These are phyloP conservation scores for Acanthamoeba rhysodes DNA, from an alignment of 208 protist genomes.

Conservation along the genomic window DNA sequence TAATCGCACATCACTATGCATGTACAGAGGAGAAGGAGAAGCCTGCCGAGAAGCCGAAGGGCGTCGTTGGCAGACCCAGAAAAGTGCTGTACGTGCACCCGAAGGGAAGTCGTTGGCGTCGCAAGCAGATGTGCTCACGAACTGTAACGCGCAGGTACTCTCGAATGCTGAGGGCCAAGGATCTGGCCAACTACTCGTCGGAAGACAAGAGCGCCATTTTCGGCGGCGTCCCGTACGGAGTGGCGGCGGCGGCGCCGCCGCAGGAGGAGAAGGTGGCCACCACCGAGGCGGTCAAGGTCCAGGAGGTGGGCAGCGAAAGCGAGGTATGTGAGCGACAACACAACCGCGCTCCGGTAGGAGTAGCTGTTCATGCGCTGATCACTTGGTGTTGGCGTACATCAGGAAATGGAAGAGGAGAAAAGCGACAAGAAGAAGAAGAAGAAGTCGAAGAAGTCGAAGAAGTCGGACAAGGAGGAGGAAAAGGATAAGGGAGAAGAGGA, in stretches of 20 bases:
- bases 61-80: conserved; percentile 9
- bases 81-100: conserved; percentile 58
- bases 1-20: too few relatives aligned
- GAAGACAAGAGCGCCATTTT: conserved; percentile 78
- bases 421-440: neutral
- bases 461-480: neutral
- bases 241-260: neutral
- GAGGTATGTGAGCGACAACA: neutral
- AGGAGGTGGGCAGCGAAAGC: conserved; percentile 41
- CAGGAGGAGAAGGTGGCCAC: neutral
- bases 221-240: neutral
- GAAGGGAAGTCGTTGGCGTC: neutral
- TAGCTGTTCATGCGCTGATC: neutral
- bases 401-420: conserved; percentile 52
- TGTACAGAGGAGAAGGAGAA: conserved; percentile 23
- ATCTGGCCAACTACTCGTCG: conserved; percentile 73
- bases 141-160: neutral
- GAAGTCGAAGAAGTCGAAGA: neutral
- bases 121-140: neutral
- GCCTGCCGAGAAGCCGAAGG: conserved; percentile 2
- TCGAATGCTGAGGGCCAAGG: conserved; percentile 65
- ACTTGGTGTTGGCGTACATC: neutral
- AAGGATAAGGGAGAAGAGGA: conserved; percentile 8
- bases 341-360: neutral
- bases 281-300: neutral